These are phyloP conservation scores for Polytrichum formosum DNA, from an alignment of 225 moss, liverwort and hornwort genomes.

Conservation along the genomic window DNA sequence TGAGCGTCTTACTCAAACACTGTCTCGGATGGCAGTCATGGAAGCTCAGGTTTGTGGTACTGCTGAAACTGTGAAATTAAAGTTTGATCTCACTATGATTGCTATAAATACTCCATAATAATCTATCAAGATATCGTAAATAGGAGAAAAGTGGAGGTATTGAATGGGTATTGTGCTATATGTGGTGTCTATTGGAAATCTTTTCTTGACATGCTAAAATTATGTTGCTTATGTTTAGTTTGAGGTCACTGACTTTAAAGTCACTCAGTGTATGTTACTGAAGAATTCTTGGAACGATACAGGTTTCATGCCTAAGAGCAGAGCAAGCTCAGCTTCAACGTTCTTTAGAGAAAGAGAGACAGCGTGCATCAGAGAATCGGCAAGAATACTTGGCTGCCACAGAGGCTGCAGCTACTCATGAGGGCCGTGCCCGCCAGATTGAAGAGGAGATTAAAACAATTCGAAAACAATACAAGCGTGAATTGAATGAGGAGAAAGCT, in stretches of 20 bases:
- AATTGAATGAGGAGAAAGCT: conserved; percentile 85
- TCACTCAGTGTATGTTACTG: too few relatives aligned
- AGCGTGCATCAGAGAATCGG: conserved; percentile 87
- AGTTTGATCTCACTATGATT: too few relatives aligned
- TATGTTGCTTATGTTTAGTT: too few relatives aligned
- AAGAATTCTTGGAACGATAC: not conserved
- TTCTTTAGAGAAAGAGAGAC: conserved; percentile 94
- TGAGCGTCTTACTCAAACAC: conserved; percentile 86
- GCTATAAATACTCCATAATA: too few relatives aligned
- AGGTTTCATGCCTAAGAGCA: conserved; percentile 84
- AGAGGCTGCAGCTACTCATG: conserved; percentile 76
- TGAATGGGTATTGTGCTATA: too few relatives aligned
- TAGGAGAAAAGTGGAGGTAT: too few relatives aligned
- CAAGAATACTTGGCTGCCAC: conserved; percentile 89
- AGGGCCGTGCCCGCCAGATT: conserved; percentile 85
- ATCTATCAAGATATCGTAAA: too few relatives aligned
- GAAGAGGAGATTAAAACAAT: conserved; percentile 79
- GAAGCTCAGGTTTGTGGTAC: conserved; percentile 70
- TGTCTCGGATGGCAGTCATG: conserved; percentile 97
- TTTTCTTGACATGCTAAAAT: too few relatives aligned
- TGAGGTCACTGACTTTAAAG: too few relatives aligned
- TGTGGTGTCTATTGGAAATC: too few relatives aligned
- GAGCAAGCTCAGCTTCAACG: conserved; percentile 88
- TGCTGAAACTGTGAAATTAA: too few relatives aligned
- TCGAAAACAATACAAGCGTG: conserved; percentile 62